phyloP scores from a whole-genome alignment of 2,329 filamentous ascomycete genomes.

The Apiospora sp. region DNA sequence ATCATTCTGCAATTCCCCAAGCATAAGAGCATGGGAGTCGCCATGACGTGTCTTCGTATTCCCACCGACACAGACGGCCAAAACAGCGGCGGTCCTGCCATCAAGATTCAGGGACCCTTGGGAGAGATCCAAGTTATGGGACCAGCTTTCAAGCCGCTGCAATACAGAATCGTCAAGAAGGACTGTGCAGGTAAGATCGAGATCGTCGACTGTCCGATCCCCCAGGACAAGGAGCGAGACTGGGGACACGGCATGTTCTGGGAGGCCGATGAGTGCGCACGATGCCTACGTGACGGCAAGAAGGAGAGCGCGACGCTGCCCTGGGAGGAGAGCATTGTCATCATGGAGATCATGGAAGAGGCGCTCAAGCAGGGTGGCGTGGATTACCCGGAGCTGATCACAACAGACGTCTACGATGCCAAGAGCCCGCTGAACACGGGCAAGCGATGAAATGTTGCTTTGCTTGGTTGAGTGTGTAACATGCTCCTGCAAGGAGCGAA shows the following conservation, averaged over 20 bases:
- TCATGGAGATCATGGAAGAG: slow-evolving; percentile 78
- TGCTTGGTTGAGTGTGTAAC: neutral
- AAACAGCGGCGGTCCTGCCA: slow-evolving; percentile 67
- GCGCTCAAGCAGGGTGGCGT: slow-evolving; percentile 62
- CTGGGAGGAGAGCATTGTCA: slow-evolving; percentile 78
- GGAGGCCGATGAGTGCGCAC: slow-evolving; percentile 82
- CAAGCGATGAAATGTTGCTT: slow-evolving; percentile 30
- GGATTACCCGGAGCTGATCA: slow-evolving; percentile 63
- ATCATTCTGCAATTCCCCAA: slow-evolving; percentile 79
- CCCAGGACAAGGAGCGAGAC: slow-evolving; percentile 55
- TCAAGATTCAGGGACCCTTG: slow-evolving; percentile 80
- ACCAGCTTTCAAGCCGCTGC: slow-evolving; percentile 73
- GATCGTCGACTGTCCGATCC: slow-evolving; percentile 61
- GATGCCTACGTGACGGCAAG: slow-evolving; percentile 78
- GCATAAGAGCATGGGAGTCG: slow-evolving; percentile 75
- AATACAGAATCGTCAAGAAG: slow-evolving; percentile 69
- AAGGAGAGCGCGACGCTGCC: slow-evolving; percentile 77
- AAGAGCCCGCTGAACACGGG: slow-evolving; percentile 70
- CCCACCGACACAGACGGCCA: slow-evolving; percentile 68
- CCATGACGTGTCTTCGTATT: slow-evolving; percentile 70
- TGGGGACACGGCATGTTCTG: slow-evolving; percentile 87
- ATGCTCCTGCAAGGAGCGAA: slow-evolving; percentile 5
- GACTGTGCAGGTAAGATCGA: slow-evolving; percentile 56
- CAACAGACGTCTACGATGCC: slow-evolving; percentile 64
- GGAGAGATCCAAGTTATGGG: slow-evolving; percentile 85